Conservation (phyloP, 768 basidiomycete species). For the Amanita exitialis region DNA sequence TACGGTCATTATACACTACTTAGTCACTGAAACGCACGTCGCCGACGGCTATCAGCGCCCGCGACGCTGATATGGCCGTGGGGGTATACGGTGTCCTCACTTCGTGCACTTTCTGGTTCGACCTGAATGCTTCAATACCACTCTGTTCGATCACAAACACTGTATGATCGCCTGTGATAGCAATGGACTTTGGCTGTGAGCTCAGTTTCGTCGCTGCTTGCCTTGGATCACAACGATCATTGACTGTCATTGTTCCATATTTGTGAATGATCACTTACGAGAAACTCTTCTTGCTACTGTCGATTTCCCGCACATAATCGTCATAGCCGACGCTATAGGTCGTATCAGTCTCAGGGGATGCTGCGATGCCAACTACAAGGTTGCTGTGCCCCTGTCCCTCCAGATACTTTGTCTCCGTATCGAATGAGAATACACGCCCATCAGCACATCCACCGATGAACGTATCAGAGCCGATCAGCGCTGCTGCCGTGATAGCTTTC, state of each 20-base stretch:
- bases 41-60: slow-evolving; percentile 55
- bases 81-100: slow-evolving; percentile 42
- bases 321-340: slow-evolving; percentile 74
- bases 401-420: slow-evolving; percentile 29
- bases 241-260: not conserved
- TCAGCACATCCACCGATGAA: slow-evolving; percentile 79
- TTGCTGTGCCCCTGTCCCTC: slow-evolving; percentile 63
- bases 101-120: slow-evolving; percentile 58
- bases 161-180: slow-evolving; percentile 46
- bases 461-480: slow-evolving; percentile 36
- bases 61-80: slow-evolving; percentile 44
- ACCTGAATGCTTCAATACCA: slow-evolving; percentile 54
- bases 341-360: slow-evolving; percentile 31
- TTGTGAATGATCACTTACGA: slow-evolving; percentile 26
- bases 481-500: slow-evolving; percentile 63
- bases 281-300: slow-evolving; percentile 30
- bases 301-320: slow-evolving; percentile 65
- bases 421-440: slow-evolving; percentile 62
- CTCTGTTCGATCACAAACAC: slow-evolving; percentile 56
- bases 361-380: slow-evolving; percentile 53
- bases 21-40: slow-evolving; percentile 36
- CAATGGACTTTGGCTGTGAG: slow-evolving; percentile 63
- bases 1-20: not conserved
- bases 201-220: slow-evolving; percentile 38
- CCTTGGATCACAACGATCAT: slow-evolving; percentile 20